Evolutionary conservation across 2,329 filamentous ascomycete genomes (phyloP).

Genomic region (Cladophialophora yegresii): DNA sequence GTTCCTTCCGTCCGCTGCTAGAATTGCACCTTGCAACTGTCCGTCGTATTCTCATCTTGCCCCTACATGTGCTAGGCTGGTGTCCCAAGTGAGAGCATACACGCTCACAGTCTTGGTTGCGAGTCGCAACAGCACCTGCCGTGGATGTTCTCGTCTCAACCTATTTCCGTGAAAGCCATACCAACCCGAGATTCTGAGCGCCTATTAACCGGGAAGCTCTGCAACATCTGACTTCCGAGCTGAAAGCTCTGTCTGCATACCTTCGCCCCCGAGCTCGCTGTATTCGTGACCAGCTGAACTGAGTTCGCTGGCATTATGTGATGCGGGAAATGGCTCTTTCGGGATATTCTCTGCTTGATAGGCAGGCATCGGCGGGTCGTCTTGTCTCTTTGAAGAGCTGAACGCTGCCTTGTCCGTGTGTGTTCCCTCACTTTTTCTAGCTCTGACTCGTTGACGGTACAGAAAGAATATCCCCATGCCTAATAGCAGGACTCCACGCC

Average conservation of each 20-base stretch:
- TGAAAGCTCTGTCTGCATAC: not conserved
- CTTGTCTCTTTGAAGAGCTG: not conserved
- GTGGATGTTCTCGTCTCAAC: not conserved
- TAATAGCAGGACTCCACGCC: constrained; percentile 10
- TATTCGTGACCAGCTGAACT: constrained; percentile 5
- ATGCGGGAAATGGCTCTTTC: not conserved
- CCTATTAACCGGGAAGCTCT: constrained; percentile 1
- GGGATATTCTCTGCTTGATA: not conserved
- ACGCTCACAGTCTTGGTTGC: not conserved
- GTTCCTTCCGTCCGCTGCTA: not conserved
- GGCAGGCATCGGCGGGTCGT: not conserved
- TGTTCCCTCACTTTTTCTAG: not conserved
- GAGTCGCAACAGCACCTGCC: not conserved
- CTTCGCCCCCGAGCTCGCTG: not conserved
- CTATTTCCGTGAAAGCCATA: not conserved
- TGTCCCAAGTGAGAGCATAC: not conserved
- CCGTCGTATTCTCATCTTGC: no score
- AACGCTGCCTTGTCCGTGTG: not conserved
- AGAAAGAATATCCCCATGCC: not conserved
- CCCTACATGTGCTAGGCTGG: not conserved
- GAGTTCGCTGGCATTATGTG: not conserved
- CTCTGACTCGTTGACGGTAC: not conserved
- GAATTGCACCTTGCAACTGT: not conserved
- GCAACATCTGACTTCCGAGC: not conserved
- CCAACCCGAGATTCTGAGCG: not conserved